Conservation (phyloP, 768 basidiomycete genomes). For the Boletus fagicola region DNA sequence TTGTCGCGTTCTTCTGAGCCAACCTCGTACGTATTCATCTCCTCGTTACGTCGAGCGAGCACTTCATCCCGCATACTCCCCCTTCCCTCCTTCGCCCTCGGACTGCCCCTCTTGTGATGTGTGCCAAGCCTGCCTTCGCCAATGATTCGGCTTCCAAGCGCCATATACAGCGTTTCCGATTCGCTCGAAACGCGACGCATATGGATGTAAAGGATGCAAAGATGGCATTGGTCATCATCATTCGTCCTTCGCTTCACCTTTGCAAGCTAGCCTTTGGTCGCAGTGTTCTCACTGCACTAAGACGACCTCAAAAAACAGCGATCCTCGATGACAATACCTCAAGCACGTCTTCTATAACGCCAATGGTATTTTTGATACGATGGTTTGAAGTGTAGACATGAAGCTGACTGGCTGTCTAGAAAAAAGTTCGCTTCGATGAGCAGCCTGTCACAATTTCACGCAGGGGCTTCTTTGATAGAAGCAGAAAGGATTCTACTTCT, state of each 20-base stretch:
- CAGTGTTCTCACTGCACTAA: slow-evolving; percentile 2
- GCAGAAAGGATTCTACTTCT: slow-evolving; percentile 7
- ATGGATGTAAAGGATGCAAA: slow-evolving; percentile 20
- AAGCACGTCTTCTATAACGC: slow-evolving; percentile 4
- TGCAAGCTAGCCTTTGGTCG: slow-evolving; percentile 19
- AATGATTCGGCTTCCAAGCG: slow-evolving; percentile 10
- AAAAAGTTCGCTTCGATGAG: slow-evolving; percentile 30
- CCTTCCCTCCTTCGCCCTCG: not conserved
- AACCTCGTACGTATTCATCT: slow-evolving; percentile 6
- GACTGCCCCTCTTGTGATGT: slow-evolving; percentile 12
- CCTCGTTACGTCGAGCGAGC: slow-evolving; percentile 4
- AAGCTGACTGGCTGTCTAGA: slow-evolving; percentile 9
- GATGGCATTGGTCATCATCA: slow-evolving; percentile 18
- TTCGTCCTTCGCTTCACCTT: slow-evolving; percentile 23
- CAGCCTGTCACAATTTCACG: slow-evolving; percentile 25
- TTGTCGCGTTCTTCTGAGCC: not conserved
- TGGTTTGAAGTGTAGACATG: not conserved
- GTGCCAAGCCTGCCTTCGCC: slow-evolving; percentile 1
- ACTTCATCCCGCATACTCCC: not conserved
- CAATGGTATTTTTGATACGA: slow-evolving; percentile 18
- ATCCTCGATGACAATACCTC: slow-evolving; percentile 5
- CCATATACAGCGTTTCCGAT: slow-evolving; percentile 7
- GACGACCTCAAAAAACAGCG: slow-evolving; percentile 9
- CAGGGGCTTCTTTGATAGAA: slow-evolving; percentile 18
- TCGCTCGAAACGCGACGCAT: slow-evolving; percentile 13